Base-by-base conservation (phyloP, 2,329 filamentous ascomycete species). In the Gremmenia infestans region DNA sequence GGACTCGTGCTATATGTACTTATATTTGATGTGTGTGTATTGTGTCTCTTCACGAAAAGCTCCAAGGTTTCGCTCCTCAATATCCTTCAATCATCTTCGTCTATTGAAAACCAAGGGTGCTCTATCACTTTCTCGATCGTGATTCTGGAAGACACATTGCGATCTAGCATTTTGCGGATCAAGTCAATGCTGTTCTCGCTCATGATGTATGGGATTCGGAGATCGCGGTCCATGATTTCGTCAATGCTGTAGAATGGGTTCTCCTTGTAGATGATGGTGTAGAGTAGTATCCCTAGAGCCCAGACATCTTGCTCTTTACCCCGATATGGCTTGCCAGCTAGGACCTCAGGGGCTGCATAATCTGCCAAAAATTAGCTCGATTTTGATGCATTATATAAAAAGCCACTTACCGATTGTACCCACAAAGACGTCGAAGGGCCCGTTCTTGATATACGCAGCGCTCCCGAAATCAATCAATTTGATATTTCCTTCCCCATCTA, bases 181-280 rank as follows among this genome's bases (percentile, higher is more conserved):
- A 99, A 78, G 66, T 97, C 88, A 63, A 99, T 95, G 72, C 91
- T 96, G 63, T 92, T 88, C 62, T 97, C 91, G 71, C 90, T 91
- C 76, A 93, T 85, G 36, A 88, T 82, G 71, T 89, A 97, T 0
- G 94, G 94, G 28, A 99, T 87, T 48, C 94, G 84, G 57, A 99
- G 78, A 65, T 97, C 93, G 68, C 93, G 92, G 71, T 99, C 94
- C 83, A 97, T 95, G 68, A 99, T 99, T 77, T 99, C 94, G 72
- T 99, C 94, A 67, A 97, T 94, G 73, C 89, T 95, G 80, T 97
- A 97, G 73, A 97, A 99, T 0, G 94, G 93, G 69, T 99, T 99
- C 75, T 99, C 94, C 75, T 97, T 99, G 81, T 99, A 99, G 68
- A 97, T 88, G 68, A 99, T 97, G 28, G 94, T 99, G 77, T 99